Base-by-base conservation (phyloP, 345 rosid species). In the Brassica napus region DNA sequence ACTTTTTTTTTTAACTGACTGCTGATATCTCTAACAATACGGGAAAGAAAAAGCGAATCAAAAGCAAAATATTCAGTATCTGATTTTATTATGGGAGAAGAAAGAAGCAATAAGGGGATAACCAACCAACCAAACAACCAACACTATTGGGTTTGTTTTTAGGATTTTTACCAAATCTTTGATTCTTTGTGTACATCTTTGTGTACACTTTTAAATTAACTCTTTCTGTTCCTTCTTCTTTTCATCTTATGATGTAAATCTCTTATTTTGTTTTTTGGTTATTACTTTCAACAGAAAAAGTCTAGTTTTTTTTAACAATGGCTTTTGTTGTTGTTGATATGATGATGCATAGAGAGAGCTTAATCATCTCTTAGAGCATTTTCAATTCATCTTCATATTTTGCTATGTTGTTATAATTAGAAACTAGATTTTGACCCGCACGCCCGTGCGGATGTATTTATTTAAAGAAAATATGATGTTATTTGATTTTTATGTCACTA, bases 151-250 rank as follows among this genome's bases (percentile, higher is more conserved):
- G 69, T 69, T 63, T 47, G 39, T 79, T 60, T 80, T 47, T 79
- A 80, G 79, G 76, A 69, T 64, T 80, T 75, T 80, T 75, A 74
- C 54, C 71, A 80, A 80, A 80, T 80, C 79, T 80, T 79, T 80
- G 67, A 80, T 80, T 80, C 79, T 80, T 80, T 79, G 79, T 74
- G 79, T 39, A 74, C 71, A 24, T 28, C 68, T 72, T 2, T 72
- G 3, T 15, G 37, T 71, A 8, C 12, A 58, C 61, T 61, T 47
- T 15, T 10, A 8, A 62, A n/a, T n/a, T n/a, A n/a, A 34, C 65
- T 57, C 65, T 71, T 61, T 35, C 11, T 76, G 39, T 47, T 77
- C 12, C 65, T 71, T 54, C 69, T 67, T 78, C 74, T 66, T 71
- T 71, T 49, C 35, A 10, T 78, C 73, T 59, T 72, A 31, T 34